These are phyloP conservation scores for Alternaria sp. DNA, from an alignment of 2,329 filamentous ascomycete species.

Conservation along the genomic window DNA sequence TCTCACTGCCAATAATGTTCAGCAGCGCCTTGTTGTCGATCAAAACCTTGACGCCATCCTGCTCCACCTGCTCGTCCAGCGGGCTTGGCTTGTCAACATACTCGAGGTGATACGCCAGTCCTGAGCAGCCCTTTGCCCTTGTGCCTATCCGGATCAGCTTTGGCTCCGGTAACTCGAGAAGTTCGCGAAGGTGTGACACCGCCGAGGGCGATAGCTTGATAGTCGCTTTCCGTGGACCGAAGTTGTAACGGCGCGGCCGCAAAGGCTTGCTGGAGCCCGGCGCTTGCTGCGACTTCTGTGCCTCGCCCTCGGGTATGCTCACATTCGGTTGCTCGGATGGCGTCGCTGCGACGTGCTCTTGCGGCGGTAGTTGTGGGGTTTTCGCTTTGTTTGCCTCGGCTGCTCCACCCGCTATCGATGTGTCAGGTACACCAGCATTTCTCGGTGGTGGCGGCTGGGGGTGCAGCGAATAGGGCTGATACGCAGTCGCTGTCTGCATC, in stretches of 20 bases:
- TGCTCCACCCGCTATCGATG: slow-evolving; percentile 66
- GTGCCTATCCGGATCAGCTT: slow-evolving; percentile 96
- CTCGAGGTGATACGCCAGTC: slow-evolving; percentile 90
- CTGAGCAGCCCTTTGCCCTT: slow-evolving; percentile 92
- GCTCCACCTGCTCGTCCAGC: slow-evolving; percentile 92
- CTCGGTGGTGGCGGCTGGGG: slow-evolving; percentile 66
- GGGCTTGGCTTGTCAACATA: slow-evolving; percentile 90
- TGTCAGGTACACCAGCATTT: slow-evolving; percentile 67
- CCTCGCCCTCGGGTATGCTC: slow-evolving; percentile 68
- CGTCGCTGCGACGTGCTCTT: slow-evolving; percentile 27
- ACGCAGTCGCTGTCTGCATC: slow-evolving; percentile 72
- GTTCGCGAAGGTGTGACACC: slow-evolving; percentile 76
- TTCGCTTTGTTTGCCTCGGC: slow-evolving; percentile 59
- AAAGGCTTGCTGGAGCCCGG: slow-evolving; percentile 53
- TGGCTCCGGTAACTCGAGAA: slow-evolving; percentile 86
- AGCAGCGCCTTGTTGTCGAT: slow-evolving; percentile 98
- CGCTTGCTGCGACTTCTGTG: slow-evolving; percentile 67
- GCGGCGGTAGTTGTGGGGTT: slow-evolving; percentile 52
- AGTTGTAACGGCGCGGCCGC: slow-evolving; percentile 70
- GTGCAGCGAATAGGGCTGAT: slow-evolving; percentile 68
- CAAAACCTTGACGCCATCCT: slow-evolving; percentile 94
- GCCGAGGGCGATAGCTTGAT: slow-evolving; percentile 86
- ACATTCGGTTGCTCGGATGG: slow-evolving; percentile 49
- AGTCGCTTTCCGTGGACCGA: slow-evolving; percentile 86
- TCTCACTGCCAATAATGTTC: slow-evolving; percentile 97